Percentiles rank a stretch among this genome's conserved stretches.
These are phyloP conservation scores for Trichoderma endophyticum DNA, from an alignment of 2,329 filamentous ascomycete species.

Conservation along the genomic window DNA sequence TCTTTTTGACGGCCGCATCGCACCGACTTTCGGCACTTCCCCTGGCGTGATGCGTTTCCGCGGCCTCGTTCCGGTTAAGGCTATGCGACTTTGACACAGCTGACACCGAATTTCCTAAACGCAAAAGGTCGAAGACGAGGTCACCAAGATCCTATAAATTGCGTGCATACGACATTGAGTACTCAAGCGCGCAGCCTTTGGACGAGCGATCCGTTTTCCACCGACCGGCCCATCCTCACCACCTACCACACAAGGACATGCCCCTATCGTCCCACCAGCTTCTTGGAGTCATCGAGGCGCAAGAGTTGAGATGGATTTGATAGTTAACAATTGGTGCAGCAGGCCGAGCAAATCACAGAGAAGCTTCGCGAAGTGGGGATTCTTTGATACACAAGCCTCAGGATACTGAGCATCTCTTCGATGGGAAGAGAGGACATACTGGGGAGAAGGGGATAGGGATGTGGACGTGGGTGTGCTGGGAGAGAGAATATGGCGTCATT, in stretches of 20 bases:
- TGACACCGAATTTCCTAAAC: constrained; percentile 28
- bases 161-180: constrained; percentile 16
- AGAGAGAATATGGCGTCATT: constrained; percentile 25
- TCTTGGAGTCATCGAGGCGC: neutral
- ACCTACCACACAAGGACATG: neutral
- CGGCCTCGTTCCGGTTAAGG: neutral
- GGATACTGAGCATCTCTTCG: constrained; percentile 34
- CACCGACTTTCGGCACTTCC: constrained; percentile 19
- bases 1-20: constrained; percentile 20
- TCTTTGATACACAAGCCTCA: constrained; percentile 31
- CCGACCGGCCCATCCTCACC: neutral
- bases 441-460: constrained; percentile 11
- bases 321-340: constrained; percentile 21
- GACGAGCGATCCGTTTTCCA: neutral
- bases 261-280: constrained; percentile 11
- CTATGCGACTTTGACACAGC: constrained; percentile 27
- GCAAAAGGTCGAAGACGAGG: constrained; percentile 76
- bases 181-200: neutral
- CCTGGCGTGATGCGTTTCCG: constrained; percentile 15
- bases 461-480: constrained; percentile 24
- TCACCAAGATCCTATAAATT: constrained; percentile 82
- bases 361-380: constrained; percentile 31
- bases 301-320: constrained; percentile 29
- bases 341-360: constrained; percentile 29
- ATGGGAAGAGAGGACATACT: constrained; percentile 33